Evolutionary conservation across 495 filamentous ascomycete species (phyloP).

Genomic region (Chaetomium cochliodes): DNA sequence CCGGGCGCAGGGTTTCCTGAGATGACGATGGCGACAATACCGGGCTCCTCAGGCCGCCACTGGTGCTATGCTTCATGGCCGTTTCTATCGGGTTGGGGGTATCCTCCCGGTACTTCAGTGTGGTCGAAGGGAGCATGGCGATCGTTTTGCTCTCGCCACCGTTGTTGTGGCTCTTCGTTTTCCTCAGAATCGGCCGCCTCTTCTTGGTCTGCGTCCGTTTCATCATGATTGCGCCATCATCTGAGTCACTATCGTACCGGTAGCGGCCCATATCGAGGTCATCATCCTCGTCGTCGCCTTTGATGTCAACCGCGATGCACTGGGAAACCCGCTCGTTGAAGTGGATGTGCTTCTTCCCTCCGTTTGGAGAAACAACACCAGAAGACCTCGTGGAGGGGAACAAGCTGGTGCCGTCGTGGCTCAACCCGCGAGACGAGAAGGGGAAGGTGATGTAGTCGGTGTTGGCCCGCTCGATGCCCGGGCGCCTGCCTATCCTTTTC

Average conservation of each 20-base stretch:
- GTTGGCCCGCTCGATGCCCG: slow-evolving; percentile 52
- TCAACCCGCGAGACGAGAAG: slow-evolving; percentile 56
- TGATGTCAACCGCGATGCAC: slow-evolving; percentile 88
- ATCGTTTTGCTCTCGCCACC: slow-evolving; percentile 80
- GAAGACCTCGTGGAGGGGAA: slow-evolving; percentile 60
- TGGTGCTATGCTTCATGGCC: slow-evolving; percentile 53
- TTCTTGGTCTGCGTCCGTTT: slow-evolving; percentile 54
- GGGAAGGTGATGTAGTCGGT: slow-evolving; percentile 66
- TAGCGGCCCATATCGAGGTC: slow-evolving; percentile 47
- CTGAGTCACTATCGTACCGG: slow-evolving; percentile 63
- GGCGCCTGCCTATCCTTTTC: slow-evolving; percentile 43
- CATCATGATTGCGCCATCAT: slow-evolving; percentile 85
- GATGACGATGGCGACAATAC: slow-evolving; percentile 63
- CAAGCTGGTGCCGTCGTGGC: slow-evolving; percentile 56
- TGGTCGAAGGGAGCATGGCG: slow-evolving; percentile 88
- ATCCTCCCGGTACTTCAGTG: slow-evolving; percentile 82
- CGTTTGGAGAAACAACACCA: slow-evolving; percentile 63
- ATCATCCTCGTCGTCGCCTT: slow-evolving; percentile 69
- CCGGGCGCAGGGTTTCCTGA: slow-evolving; percentile 71
- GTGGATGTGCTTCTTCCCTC: slow-evolving; percentile 80
- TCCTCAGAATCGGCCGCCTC: slow-evolving; percentile 44
- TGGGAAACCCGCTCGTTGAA: slow-evolving; percentile 96
- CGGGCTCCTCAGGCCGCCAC: slow-evolving; percentile 52
- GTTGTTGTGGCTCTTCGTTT: slow-evolving; percentile 49
- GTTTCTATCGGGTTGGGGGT: slow-evolving; percentile 66